Percentiles rank a stretch among this genome's conserved stretches.
Evolutionary conservation across 306 rosid species (phyloP).

Genomic region (Corylus heterophylla): DNA sequence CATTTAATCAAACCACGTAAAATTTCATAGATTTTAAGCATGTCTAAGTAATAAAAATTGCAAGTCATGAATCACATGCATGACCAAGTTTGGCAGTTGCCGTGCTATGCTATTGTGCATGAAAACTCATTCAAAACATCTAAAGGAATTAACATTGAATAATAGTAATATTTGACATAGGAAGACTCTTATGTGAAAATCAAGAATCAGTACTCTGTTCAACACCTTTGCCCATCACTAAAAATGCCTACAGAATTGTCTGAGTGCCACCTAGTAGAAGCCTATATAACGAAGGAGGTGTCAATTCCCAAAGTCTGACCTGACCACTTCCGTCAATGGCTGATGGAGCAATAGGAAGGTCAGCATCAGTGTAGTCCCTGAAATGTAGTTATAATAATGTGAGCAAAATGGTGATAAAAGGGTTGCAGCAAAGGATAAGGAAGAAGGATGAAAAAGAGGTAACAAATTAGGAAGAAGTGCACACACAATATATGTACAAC

Average conservation of each 20-base stretch:
- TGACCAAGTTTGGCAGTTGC: not conserved
- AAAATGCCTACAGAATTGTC: not conserved
- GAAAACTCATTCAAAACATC: not conserved
- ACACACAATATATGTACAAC: too few relatives aligned
- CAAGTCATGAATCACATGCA: constrained; percentile 21
- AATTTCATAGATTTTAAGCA: not conserved
- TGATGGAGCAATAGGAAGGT: constrained; percentile 97
- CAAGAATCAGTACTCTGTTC: not conserved
- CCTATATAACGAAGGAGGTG: not conserved
- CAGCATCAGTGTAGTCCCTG: constrained; percentile 98
- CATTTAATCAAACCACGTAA: not conserved
- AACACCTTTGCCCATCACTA: not conserved
- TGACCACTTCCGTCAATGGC: constrained; percentile 97
- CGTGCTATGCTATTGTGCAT: not conserved
- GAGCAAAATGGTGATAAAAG: not conserved
- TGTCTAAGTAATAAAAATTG: not conserved
- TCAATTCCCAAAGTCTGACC: constrained; percentile 50
- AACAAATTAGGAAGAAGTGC: not conserved
- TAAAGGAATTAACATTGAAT: not conserved
- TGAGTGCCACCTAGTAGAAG: not conserved
- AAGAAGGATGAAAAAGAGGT: constrained; percentile 9
- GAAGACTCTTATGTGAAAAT: not conserved
- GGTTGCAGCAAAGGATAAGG: constrained; percentile 1
- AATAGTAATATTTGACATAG: not conserved
- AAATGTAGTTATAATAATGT: constrained; percentile 20